These are phyloP conservation scores for Plantago lanceolata DNA, from an alignment of 305 asterid species.

Conservation along the genomic window DNA sequence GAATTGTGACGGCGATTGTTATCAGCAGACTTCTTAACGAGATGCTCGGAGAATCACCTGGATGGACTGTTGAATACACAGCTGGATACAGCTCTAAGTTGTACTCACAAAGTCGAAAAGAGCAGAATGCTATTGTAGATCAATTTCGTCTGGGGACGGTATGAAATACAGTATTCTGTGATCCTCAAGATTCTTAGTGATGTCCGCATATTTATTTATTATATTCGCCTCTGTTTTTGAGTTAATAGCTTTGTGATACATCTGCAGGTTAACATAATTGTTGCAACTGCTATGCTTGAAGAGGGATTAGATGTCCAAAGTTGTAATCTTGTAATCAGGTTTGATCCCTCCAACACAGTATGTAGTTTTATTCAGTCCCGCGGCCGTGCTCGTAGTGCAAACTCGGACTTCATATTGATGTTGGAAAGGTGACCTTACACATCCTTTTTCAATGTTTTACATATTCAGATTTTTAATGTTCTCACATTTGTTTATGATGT, in stretches of 20 bases:
- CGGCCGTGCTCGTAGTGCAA: conserved; percentile 87
- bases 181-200: background rate
- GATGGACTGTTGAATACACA: conserved; percentile 71
- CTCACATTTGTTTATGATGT: background rate
- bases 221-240: background rate
- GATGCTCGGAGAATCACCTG: conserved; percentile 41
- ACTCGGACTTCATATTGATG: conserved; percentile 73
- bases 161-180: conserved; percentile 19
- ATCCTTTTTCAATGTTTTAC: background rate
- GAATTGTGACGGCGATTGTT: conserved; percentile 71
- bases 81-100: conserved; percentile 47
- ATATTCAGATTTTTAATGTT: background rate
- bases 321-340: conserved; percentile 86
- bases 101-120: conserved; percentile 60
- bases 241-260: background rate
- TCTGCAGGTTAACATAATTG: conserved; percentile 71
- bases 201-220: background rate
- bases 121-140: conserved; percentile 54
- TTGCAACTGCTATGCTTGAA: conserved; percentile 85
- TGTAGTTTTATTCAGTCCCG: conserved; percentile 95
- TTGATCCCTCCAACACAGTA: conserved; percentile 66
- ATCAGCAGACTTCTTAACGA: conserved; percentile 55
- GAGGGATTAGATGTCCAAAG: conserved; percentile 92
- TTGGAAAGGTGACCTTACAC: conserved; percentile 48
- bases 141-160: conserved; percentile 71